Percentiles rank a stretch among this genome's conserved stretches.
phyloP scores from a whole-genome alignment of 495 filamentous ascomycete genomes.

The Umbilicaria muhlenbergii region DNA sequence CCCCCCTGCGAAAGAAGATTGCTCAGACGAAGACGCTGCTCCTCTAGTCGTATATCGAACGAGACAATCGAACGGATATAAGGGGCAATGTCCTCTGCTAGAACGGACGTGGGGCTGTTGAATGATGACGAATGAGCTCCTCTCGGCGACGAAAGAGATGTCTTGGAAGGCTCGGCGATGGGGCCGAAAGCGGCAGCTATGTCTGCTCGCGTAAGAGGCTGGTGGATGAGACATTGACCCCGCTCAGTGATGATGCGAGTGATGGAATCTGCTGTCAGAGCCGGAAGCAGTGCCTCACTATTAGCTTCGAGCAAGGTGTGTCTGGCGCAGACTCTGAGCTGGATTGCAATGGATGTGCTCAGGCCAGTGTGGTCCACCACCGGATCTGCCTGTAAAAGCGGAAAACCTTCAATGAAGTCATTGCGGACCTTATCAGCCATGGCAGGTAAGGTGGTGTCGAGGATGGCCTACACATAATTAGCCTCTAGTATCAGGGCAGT shows the following conservation, averaged over 20 bases:
- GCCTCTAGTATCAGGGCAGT: not conserved
- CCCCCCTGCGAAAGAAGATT: slow-evolving; percentile 41
- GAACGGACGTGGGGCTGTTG: slow-evolving; percentile 44
- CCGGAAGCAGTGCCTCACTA: not conserved
- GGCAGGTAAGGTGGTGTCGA: slow-evolving; percentile 48
- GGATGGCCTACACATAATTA: slow-evolving; percentile 24
- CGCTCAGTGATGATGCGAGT: not conserved
- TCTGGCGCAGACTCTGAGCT: slow-evolving; percentile 16
- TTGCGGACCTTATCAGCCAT: slow-evolving; percentile 40
- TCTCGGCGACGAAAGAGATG: slow-evolving; percentile 23
- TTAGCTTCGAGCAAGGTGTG: not conserved
- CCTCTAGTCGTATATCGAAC: slow-evolving; percentile 53
- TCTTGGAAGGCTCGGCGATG: slow-evolving; percentile 31
- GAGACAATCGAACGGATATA: slow-evolving; percentile 68
- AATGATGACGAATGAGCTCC: slow-evolving; percentile 39
- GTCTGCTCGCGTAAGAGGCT: slow-evolving; percentile 21
- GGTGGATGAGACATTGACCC: not conserved
- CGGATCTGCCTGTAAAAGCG: slow-evolving; percentile 39
- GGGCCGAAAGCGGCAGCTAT: slow-evolving; percentile 40
- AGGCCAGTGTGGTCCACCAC: slow-evolving; percentile 24
- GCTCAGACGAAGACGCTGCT: slow-evolving; percentile 46
- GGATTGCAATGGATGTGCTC: slow-evolving; percentile 20
- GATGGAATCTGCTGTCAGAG: not conserved
- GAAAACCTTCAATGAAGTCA: slow-evolving; percentile 49
- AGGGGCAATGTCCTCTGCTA: slow-evolving; percentile 66